Percentiles rank a stretch among this genome's conserved stretches.
These are phyloP conservation scores for Lactarius akahatsu DNA, from an alignment of 768 basidiomycete genomes.

Conservation along the genomic window DNA sequence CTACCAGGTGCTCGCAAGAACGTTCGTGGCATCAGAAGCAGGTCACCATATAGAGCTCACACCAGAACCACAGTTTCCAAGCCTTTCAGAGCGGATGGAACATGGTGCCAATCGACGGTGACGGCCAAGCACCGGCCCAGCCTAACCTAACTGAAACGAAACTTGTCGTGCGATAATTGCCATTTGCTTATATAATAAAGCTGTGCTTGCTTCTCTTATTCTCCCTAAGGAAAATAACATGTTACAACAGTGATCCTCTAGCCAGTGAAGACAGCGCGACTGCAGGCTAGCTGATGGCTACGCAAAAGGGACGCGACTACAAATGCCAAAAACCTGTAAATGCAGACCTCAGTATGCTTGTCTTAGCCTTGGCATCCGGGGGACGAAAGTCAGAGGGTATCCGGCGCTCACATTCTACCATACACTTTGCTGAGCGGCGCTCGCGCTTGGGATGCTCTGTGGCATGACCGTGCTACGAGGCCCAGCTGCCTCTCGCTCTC, in stretches of 20 bases:
- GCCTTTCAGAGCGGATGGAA: background rate
- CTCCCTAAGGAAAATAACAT: background rate
- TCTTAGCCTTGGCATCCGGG: background rate
- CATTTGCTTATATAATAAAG: background rate
- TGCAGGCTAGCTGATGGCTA: background rate
- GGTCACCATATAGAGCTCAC: too few species aligned
- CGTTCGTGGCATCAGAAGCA: too few species aligned
- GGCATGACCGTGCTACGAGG: conserved; percentile 49
- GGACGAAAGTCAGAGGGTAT: background rate
- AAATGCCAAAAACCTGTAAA: background rate
- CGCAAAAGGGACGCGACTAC: background rate
- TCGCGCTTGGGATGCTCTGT: conserved; percentile 50
- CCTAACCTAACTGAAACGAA: background rate
- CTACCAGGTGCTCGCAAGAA: background rate
- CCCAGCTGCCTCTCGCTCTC: conserved; percentile 34
- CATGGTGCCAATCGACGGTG: background rate
- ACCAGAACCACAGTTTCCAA: background rate
- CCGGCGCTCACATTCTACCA: conserved; percentile 32
- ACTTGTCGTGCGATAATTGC: background rate
- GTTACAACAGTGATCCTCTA: background rate
- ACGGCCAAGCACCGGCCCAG: too few species aligned
- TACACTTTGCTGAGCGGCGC: conserved; percentile 37
- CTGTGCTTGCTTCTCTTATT: too few species aligned
- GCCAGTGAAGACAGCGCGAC: background rate
- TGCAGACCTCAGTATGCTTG: background rate